Evolutionary conservation across 352 stramenopile genomes (phyloP).

Genomic region (Plasmopara halstedii): DNA sequence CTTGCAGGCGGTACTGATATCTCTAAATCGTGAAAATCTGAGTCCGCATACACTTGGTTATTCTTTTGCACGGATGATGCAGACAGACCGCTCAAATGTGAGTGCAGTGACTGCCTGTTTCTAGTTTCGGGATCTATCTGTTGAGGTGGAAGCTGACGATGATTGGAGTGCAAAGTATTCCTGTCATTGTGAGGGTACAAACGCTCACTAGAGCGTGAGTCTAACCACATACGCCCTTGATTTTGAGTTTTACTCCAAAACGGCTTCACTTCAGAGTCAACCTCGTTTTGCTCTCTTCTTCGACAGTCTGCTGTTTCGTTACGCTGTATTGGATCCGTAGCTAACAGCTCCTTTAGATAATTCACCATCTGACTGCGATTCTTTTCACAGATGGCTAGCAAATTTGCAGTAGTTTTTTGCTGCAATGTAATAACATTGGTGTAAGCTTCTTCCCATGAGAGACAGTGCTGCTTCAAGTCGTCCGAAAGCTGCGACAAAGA

Average conservation of each 20-base stretch:
- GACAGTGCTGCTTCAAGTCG: conserved; percentile 28
- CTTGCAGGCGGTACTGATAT: neutral
- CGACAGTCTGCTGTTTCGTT: conserved; percentile 9
- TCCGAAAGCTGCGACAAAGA: conserved; percentile 6
- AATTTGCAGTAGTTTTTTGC: conserved; percentile 61
- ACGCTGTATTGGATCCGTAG: conserved; percentile 33
- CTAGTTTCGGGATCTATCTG: conserved; percentile 38
- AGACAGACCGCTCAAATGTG: neutral
- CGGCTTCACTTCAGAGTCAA: conserved; percentile 10
- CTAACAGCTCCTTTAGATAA: conserved; percentile 44
- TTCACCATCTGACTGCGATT: conserved; percentile 35
- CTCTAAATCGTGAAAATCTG: no score
- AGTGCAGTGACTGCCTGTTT: neutral
- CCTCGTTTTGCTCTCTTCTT: neutral
- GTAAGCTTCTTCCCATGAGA: conserved; percentile 70
- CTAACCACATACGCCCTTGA: conserved; percentile 2
- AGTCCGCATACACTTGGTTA: no score
- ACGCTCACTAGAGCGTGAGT: conserved; percentile 4
- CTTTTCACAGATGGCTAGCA: conserved; percentile 47
- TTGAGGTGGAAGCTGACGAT: conserved; percentile 45
- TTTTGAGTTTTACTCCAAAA: neutral
- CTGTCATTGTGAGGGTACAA: neutral
- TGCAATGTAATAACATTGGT: conserved; percentile 62
- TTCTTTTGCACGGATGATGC: neutral
- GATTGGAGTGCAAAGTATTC: conserved; percentile 6